These are phyloP conservation scores for Aegle marmelos DNA, from an alignment of 345 rosid species.

Conservation along the genomic window DNA sequence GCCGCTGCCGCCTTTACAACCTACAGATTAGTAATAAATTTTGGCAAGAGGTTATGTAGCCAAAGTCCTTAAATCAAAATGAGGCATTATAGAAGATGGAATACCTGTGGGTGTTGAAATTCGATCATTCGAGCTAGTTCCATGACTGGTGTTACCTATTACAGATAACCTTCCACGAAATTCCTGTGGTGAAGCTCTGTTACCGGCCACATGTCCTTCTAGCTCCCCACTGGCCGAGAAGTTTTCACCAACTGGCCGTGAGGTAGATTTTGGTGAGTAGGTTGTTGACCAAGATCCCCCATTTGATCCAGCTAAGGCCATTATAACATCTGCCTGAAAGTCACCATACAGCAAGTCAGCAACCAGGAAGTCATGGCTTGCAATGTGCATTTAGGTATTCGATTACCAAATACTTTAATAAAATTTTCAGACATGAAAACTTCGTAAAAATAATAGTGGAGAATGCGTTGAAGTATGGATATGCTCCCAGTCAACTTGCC, in stretches of 20 bases:
- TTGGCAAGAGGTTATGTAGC: background rate
- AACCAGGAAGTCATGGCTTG: slow-evolving; percentile 11
- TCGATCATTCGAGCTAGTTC: slow-evolving; percentile 36
- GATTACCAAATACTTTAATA: background rate
- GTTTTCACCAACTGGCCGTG: slow-evolving; percentile 30
- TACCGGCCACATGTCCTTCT: slow-evolving; percentile 27
- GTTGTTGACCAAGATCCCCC: slow-evolving; percentile 96
- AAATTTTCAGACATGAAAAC: background rate
- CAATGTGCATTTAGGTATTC: background rate
- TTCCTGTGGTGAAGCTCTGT: slow-evolving; percentile 35
- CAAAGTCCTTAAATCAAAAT: background rate
- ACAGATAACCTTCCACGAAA: slow-evolving; percentile 35
- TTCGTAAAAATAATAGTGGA: background rate
- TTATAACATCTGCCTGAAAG: slow-evolving; percentile 88
- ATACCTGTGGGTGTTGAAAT: slow-evolving; percentile 51
- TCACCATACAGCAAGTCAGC: slow-evolving; percentile 20
- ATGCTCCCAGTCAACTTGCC: background rate
- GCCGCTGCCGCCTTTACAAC: slow-evolving; percentile 38
- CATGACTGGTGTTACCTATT: slow-evolving; percentile 24
- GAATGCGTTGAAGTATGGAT: background rate
- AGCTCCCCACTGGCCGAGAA: slow-evolving; percentile 26
- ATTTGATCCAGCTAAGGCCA: slow-evolving; percentile 95
- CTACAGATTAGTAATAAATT: slow-evolving; percentile 18
- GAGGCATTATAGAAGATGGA: background rate
- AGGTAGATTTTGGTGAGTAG: slow-evolving; percentile 55